phyloP scores from a whole-genome alignment of 2,329 filamentous ascomycete genomes.

The Aspergillus sp. region DNA sequence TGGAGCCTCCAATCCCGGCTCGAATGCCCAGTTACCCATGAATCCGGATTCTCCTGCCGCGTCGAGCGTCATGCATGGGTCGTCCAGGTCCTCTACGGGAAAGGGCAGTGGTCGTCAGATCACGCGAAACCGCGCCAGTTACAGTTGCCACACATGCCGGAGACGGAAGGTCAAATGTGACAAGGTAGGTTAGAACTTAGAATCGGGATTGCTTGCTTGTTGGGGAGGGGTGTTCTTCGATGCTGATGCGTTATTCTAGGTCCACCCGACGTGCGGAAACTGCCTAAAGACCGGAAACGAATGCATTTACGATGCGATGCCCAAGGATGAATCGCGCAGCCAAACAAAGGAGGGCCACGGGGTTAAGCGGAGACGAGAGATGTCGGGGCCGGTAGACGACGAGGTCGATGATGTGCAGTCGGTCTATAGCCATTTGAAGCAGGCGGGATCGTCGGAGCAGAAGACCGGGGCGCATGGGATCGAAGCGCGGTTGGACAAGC shows the following conservation, averaged over 20 bases:
- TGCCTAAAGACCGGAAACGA: constrained; percentile 45
- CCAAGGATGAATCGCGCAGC: constrained; percentile 21
- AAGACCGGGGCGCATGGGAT: constrained; percentile 39
- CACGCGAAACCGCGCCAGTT: constrained; percentile 48
- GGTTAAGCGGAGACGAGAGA: constrained; percentile 36
- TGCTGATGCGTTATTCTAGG: constrained; percentile 22
- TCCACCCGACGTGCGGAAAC: constrained; percentile 47
- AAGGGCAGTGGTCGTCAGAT: constrained; percentile 42
- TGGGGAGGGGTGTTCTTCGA: no score
- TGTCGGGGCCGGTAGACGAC: constrained; percentile 27
- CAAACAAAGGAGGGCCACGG: constrained; percentile 25
- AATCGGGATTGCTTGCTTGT: no score
- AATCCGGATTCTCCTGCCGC: constrained; percentile 5
- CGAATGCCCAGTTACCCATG: constrained; percentile 9
- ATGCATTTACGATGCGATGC: constrained; percentile 42
- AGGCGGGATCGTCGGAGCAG: constrained; percentile 25
- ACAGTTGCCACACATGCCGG: constrained; percentile 48
- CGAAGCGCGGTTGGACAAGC: constrained; percentile 43
- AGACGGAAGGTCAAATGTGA: constrained; percentile 50
- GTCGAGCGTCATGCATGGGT: constrained; percentile 6
- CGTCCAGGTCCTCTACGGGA: constrained; percentile 4
- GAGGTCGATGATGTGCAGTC: constrained; percentile 35
- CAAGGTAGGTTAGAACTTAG: constrained; percentile 27
- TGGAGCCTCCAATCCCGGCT: constrained; percentile 9
- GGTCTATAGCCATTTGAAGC: constrained; percentile 29